These are phyloP conservation scores for Phytopythium vexans DNA, from an alignment of 352 stramenopile genomes.

Conservation along the genomic window DNA sequence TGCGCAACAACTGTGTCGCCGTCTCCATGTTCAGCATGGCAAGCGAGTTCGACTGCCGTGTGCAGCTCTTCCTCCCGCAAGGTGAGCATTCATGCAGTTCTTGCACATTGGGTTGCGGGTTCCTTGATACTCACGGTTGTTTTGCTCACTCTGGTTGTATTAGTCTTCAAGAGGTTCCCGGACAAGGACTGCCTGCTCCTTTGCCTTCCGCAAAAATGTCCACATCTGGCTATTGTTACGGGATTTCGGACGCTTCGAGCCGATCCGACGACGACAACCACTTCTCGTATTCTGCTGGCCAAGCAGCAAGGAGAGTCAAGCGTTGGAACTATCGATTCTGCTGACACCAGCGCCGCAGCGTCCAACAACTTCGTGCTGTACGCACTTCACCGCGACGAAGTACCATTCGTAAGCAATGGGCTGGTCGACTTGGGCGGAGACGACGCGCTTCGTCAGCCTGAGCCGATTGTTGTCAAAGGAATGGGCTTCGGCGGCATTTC, in stretches of 20 bases:
- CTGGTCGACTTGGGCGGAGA: conserved; percentile 28
- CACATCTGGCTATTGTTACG: conserved; percentile 32
- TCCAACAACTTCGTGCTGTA: conserved; percentile 33
- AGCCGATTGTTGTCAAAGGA: conserved; percentile 50
- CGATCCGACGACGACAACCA: conserved; percentile 35
- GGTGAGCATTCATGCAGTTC: conserved; percentile 18
- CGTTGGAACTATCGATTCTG: not conserved
- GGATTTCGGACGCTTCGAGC: conserved; percentile 41
- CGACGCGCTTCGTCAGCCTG: conserved; percentile 16
- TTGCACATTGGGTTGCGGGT: not conserved
- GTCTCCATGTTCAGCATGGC: conserved; percentile 55
- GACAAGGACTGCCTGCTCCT: conserved; percentile 61
- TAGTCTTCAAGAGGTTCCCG: conserved; percentile 55
- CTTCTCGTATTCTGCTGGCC: conserved; percentile 29
- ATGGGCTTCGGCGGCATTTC: conserved; percentile 40
- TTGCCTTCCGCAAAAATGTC: conserved; percentile 41
- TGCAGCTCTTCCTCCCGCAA: conserved; percentile 50
- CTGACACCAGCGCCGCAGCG: conserved; percentile 2
- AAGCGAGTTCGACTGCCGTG: conserved; percentile 28
- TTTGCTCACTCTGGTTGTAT: not conserved
- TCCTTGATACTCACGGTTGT: conserved; percentile 1
- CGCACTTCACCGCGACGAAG: conserved; percentile 60
- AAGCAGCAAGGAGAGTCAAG: conserved; percentile 12
- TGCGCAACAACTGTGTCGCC: conserved; percentile 60
- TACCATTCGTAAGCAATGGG: conserved; percentile 54